Evolutionary conservation across 345 rosid genomes (phyloP).

Genomic region (Melaleuca quinquenervia): DNA sequence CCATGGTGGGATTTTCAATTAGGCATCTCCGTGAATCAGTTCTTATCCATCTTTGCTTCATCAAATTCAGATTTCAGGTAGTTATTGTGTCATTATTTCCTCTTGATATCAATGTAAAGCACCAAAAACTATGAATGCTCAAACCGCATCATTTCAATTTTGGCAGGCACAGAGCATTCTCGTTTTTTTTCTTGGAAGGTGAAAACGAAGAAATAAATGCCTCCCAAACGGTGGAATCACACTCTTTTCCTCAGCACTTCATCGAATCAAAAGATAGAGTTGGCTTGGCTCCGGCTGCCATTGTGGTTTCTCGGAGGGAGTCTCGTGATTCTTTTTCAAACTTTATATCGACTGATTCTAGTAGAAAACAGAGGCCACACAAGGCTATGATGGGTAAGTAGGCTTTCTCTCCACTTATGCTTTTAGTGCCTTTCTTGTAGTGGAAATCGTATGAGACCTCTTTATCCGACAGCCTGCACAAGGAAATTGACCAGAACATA

Average conservation of each 20-base stretch:
- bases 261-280: constrained; percentile 44
- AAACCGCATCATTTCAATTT: neutral
- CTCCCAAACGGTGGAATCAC: constrained; percentile 66
- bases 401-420: neutral
- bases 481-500: neutral
- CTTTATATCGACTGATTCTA: constrained; percentile 49
- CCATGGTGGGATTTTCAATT: constrained; percentile 99
- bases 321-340: constrained; percentile 39
- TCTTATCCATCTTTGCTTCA: constrained; percentile 71
- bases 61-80: constrained; percentile 82
- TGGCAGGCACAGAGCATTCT: constrained; percentile 78
- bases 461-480: neutral
- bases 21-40: constrained; percentile 89
- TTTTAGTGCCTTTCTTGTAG: neutral
- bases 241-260: constrained; percentile 78
- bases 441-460: neutral
- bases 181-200: constrained; percentile 67
- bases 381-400: constrained; percentile 52
- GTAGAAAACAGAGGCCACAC: constrained; percentile 40
- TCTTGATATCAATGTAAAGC: neutral
- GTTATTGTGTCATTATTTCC: neutral
- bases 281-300: constrained; percentile 84
- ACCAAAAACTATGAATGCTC: neutral
- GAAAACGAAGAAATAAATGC: constrained; percentile 71
- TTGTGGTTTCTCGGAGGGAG: constrained; percentile 51